Base-by-base conservation (phyloP, 2,329 filamentous ascomycete genomes). In the Cladosporium sp. region DNA sequence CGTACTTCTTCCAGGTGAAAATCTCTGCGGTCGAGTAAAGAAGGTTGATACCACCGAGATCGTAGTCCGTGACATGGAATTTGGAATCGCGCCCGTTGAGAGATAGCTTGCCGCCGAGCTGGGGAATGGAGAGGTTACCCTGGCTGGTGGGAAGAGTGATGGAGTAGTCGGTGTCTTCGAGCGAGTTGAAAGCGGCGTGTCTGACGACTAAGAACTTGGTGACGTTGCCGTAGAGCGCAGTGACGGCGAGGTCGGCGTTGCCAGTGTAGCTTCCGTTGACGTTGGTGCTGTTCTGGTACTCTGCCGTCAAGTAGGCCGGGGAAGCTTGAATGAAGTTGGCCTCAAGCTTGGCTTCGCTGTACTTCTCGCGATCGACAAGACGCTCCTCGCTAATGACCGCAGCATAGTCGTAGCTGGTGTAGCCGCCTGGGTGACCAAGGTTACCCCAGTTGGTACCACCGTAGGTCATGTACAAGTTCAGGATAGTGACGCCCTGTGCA, bases 381-480 rank as follows among this genome's bases (percentile, higher is more conserved):
- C 91, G 84, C 50, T 91, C 87, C 73, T 95, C 91, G 1, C 84
- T 83, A 62, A 94, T 91, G 7, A 83, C 80, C 5, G 87, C 82
- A 5, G 85, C 84, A 70, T 88, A 88, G 70, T 89, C 86, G 71
- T 88, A 88, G 3, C 81, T 84, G 0, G 81, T 83, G 70, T 83
- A 82, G 16, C 73, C 87, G 12, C 87, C 88, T 11, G 88, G 83
- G 69, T 92, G 86, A 0, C 91, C 89, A 5, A 92, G 77, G 68
- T 92, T 93, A 0, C 91, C 67, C 65, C 52, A 94, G 74, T 94
- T 95, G 0, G 91, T 93, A 6, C 91, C 91, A 16, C 91, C 91
- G 69, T 84, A 91, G 0, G 85, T 88, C 91, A 93, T 93, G 75
- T 93, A 64, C 16, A 93, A 1, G 92, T 73, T 64, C 11, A 58